These are phyloP conservation scores for Neospora caninum DNA, from an alignment of 169 alveolate genomes.

Conservation along the genomic window DNA sequence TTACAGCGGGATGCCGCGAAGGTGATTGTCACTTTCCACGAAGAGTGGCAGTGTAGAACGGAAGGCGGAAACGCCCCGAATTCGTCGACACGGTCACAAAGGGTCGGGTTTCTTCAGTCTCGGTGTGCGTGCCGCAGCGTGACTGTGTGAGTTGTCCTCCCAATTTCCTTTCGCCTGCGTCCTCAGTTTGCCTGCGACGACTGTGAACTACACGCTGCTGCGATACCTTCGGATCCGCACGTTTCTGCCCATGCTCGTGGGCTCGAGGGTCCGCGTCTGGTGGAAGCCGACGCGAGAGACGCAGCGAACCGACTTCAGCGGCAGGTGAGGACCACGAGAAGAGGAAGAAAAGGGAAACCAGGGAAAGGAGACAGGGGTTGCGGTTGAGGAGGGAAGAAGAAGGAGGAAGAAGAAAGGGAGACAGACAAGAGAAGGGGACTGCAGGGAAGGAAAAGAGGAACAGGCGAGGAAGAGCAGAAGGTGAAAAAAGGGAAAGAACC, in stretches of 20 bases:
- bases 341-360: neutral
- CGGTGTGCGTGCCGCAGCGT: no score
- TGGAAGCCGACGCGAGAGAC: conserved; percentile 46
- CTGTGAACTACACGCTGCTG: conserved; percentile 18
- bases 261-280: conserved; percentile 42
- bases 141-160: no score
- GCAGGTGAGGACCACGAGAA: conserved; percentile 29
- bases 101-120: no score
- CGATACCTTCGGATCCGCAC: conserved; percentile 37
- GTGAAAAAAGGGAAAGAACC: neutral
- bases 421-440: neutral
- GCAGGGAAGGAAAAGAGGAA: neutral
- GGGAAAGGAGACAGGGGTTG: neutral
- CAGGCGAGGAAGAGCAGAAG: no score
- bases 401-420: no score
- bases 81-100: no score
- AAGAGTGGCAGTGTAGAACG: no score
- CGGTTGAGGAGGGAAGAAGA: neutral
- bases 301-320: conserved; percentile 42
- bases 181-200: neutral
- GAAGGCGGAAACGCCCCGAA: no score
- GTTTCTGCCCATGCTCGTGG: conserved; percentile 31
- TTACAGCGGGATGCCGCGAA: no score
- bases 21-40: no score
- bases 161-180: no score